phyloP scores from a whole-genome alignment of 352 stramenopile species.

The Phytophthora parvispora region DNA sequence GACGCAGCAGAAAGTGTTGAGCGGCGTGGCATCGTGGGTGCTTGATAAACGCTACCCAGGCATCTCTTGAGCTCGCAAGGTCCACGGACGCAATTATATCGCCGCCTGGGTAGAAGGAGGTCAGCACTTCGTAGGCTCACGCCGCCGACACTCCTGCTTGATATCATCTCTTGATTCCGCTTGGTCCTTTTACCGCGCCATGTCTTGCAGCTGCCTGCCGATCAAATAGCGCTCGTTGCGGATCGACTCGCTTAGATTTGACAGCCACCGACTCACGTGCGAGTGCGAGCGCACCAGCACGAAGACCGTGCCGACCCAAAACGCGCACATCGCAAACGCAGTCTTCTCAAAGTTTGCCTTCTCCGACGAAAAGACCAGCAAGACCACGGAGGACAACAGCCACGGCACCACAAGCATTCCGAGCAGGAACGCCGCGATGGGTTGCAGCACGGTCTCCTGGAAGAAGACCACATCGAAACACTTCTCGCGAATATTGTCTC shows the following conservation, averaged over 20 bases:
- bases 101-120: not conserved
- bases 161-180: constrained; percentile 11
- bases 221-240: constrained; percentile 92
- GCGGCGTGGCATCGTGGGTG: not conserved
- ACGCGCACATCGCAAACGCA: constrained; percentile 62
- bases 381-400: constrained; percentile 53
- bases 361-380: constrained; percentile 52
- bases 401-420: constrained; percentile 65
- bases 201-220: constrained; percentile 87
- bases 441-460: constrained; percentile 67
- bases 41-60: not conserved
- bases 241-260: constrained; percentile 84
- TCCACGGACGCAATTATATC: constrained; percentile 15
- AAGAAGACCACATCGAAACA: constrained; percentile 85
- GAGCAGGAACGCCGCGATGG: constrained; percentile 57
- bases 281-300: constrained; percentile 57
- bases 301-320: constrained; percentile 50
- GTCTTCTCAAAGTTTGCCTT: constrained; percentile 55
- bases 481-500: constrained; percentile 66
- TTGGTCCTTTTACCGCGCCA: constrained; percentile 64
- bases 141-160: constrained; percentile 5
- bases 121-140: not conserved
- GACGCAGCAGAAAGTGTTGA: not conserved
- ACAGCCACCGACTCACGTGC: constrained; percentile 66
- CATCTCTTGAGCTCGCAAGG: constrained; percentile 3